These are phyloP conservation scores for Mycena albidolilacea DNA, from an alignment of 768 basidiomycete species.

Conservation along the genomic window DNA sequence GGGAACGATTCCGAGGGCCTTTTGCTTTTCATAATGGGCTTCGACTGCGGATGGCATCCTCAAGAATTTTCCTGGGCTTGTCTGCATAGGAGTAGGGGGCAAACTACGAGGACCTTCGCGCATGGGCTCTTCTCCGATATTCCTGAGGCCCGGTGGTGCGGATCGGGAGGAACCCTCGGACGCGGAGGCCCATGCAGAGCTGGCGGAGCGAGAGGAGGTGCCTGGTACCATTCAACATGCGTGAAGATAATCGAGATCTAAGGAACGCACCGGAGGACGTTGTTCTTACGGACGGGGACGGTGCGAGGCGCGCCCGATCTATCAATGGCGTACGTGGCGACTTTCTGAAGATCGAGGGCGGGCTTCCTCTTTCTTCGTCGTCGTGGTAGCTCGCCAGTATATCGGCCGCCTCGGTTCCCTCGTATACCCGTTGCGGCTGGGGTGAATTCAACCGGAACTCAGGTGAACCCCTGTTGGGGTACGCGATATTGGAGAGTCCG, in stretches of 20 bases:
- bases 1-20: background rate
- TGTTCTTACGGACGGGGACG: conserved; percentile 33
- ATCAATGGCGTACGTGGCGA: background rate
- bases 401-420: conserved; percentile 14
- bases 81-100: conserved; percentile 6
- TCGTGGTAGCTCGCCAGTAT: conserved; percentile 8
- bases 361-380: conserved; percentile 27
- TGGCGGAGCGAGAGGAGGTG: conserved; percentile 31
- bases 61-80: conserved; percentile 11
- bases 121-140: conserved; percentile 26
- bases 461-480: background rate
- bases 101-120: background rate
- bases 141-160: conserved; percentile 1
- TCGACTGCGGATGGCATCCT: background rate
- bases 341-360: background rate
- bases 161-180: conserved; percentile 2
- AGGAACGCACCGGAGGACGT: conserved; percentile 33
- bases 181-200: conserved; percentile 3
- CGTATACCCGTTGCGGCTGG: conserved; percentile 1
- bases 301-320: conserved; percentile 5
- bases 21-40: conserved; percentile 3
- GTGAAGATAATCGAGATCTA: too few species aligned
- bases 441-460: background rate
- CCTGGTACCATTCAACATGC: background rate
- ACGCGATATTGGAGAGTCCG: background rate